These are phyloP conservation scores for Forsythia viridissima DNA, from an alignment of 257 asterid genomes.

Conservation along the genomic window DNA sequence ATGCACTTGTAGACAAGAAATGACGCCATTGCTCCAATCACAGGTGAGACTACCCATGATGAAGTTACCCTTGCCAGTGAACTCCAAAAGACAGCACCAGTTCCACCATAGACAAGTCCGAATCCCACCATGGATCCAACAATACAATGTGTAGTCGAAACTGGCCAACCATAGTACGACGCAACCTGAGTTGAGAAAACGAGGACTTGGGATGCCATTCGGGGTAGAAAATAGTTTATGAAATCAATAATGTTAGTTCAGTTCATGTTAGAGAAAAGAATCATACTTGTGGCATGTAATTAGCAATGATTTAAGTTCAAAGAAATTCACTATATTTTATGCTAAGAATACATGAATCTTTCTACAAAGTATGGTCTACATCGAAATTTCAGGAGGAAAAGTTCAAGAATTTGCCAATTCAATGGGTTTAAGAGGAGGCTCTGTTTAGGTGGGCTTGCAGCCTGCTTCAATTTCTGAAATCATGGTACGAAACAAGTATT, in stretches of 20 bases:
- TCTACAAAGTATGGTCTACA: not conserved
- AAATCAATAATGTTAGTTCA: no score
- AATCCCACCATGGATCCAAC: conserved; percentile 99
- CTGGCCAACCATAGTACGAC: conserved; percentile 94
- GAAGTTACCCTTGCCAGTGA: conserved; percentile 84
- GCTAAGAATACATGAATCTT: not conserved
- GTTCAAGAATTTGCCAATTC: not conserved
- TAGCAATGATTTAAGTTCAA: not conserved
- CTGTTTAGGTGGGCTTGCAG: no score
- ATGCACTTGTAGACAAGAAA: conserved; percentile 90
- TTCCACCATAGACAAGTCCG: conserved; percentile 85
- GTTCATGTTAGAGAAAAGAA: no score
- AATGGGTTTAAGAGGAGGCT: no score
- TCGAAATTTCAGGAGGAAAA: not conserved
- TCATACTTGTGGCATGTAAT: no score
- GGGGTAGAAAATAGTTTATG: not conserved
- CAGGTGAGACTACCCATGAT: conserved; percentile 93
- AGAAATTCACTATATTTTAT: not conserved
- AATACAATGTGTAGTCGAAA: conserved; percentile 90
- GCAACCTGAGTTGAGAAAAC: conserved; percentile 58
- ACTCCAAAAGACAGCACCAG: conserved; percentile 93
- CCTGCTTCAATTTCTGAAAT: no score
- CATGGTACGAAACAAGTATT: no score
- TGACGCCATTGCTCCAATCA: conserved; percentile 75
- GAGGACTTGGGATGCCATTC: not conserved